These are phyloP conservation scores for Beverwykella pulmonaria DNA, from an alignment of 495 filamentous ascomycete genomes.

Conservation along the genomic window DNA sequence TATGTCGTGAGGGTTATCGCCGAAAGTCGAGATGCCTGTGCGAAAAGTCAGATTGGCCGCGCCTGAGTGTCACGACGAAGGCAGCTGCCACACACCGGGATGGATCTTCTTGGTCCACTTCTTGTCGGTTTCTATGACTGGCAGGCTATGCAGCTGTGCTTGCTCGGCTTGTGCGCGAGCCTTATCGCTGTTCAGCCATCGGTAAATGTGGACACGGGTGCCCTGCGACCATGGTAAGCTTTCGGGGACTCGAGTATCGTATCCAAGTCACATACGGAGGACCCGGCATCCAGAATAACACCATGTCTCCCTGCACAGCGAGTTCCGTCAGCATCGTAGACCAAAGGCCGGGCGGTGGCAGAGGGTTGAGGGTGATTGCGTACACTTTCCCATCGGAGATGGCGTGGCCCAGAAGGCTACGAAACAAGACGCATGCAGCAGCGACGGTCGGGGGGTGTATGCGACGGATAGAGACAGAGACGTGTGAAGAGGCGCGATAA, in stretches of 20 bases:
- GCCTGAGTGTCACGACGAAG: neutral
- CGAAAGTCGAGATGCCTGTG: slow-evolving; percentile 84
- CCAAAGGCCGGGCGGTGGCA: neutral
- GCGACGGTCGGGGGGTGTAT: slow-evolving; percentile 1
- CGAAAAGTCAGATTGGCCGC: slow-evolving; percentile 1
- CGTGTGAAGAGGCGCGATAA: neutral
- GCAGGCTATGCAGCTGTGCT: slow-evolving; percentile 68
- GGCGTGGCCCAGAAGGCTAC: slow-evolving; percentile 22
- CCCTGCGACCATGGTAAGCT: slow-evolving; percentile 55
- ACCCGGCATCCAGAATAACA: slow-evolving; percentile 70
- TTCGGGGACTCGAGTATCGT: neutral
- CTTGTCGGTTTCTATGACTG: slow-evolving; percentile 77
- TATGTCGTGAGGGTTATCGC: slow-evolving; percentile 70
- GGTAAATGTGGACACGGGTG: slow-evolving; percentile 90
- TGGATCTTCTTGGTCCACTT: slow-evolving; percentile 92
- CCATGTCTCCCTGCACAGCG: slow-evolving; percentile 58
- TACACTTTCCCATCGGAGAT: slow-evolving; percentile 42
- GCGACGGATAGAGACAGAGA: neutral
- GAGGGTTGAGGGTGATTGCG: slow-evolving; percentile 28
- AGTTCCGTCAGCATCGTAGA: slow-evolving; percentile 13
- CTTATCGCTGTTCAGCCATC: slow-evolving; percentile 76
- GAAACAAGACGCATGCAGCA: slow-evolving; percentile 29
- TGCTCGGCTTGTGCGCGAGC: slow-evolving; percentile 64
- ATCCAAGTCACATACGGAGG: slow-evolving; percentile 56
- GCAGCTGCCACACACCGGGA: slow-evolving; percentile 58